Base-by-base conservation (phyloP, 768 basidiomycete species). In the Tulasnella sp. region DNA sequence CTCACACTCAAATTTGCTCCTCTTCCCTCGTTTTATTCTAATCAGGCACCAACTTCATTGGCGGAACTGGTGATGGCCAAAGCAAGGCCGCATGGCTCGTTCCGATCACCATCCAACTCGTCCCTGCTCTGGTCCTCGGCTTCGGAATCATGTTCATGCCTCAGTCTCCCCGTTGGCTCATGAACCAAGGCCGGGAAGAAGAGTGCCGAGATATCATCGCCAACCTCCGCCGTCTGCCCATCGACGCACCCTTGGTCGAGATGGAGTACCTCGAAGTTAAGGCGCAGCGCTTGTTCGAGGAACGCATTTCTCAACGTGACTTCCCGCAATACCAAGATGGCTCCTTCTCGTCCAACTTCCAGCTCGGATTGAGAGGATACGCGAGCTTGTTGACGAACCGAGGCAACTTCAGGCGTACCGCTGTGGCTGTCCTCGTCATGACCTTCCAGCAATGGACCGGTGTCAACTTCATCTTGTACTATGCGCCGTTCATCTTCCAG, bases 401-500 rank as follows among this genome's bases (percentile, higher is more conserved):
- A 69, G 84, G 86, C 80, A 74, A 19, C 34, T 79, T 91, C 62
- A 86, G 84, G 76, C 85, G 91, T 39, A 84, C 90, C 8, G 84
- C 84, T 34, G 83, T 90, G 62, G 88, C 87, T 32, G 84, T 87
- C 62, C 77, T 88, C 83, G 87, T 82, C 47, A 93, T 89, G 90
- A 89, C 88, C 81, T 91, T 90, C 83, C 90, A 91, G 77, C 90
- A 91, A 79, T 91, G 90, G 89, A 90, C 89, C 36, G 91, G 90
- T 74, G 83, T 90, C 76, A 90, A 90, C 75, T 88, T 86, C 6
- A 40, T 72, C 37, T 59, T 36, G 34, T 29, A 74, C 35, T 39
- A 36, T 17, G 47, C 59, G 5, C 66, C 77, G 16, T 78, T 80
- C 44, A 91, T 92, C 73, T 92, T 92, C 82, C 63, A 81, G 52